phyloP scores from a whole-genome alignment of 106 monocot genomes.

The Allium fistulosum region DNA sequence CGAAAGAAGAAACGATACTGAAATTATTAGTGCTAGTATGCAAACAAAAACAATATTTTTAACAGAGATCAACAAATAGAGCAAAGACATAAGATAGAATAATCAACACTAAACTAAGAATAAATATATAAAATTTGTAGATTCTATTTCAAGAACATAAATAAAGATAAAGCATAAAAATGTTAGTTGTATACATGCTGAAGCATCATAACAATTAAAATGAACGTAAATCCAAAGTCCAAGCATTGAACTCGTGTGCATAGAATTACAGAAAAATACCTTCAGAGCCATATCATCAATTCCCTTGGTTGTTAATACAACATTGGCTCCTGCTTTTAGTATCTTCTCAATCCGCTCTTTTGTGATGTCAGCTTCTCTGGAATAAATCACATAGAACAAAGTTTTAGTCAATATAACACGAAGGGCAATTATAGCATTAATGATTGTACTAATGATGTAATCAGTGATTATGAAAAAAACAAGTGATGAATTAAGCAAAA shows the following conservation, averaged over 20 bases:
- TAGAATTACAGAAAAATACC: slow-evolving; percentile 28
- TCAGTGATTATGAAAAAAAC: no score
- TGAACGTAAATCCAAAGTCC: background rate
- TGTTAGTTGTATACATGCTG: background rate
- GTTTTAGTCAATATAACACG: background rate
- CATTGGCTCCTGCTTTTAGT: slow-evolving; percentile 93
- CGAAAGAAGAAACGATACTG: no score
- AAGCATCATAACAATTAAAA: background rate
- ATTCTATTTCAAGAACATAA: no score
- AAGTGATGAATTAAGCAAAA: no score
- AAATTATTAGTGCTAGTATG: no score
- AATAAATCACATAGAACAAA: background rate
- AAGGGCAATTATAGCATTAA: background rate
- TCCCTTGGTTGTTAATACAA: slow-evolving; percentile 88
- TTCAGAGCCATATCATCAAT: slow-evolving; percentile 99
- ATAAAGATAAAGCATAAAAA: background rate
- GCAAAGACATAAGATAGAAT: no score
- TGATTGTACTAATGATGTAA: no score
- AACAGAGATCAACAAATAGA: no score
- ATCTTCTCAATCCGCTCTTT: slow-evolving; percentile 95
- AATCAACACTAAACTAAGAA: no score
- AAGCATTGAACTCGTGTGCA: background rate
- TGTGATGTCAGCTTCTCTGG: slow-evolving; percentile 93
- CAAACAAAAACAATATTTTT: no score
- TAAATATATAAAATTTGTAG: no score